A percentile compares a stretch with the other conserved stretches of the same genome.
Conservation (phyloP, 306 rosid genomes). For the Lathyrus sativus region DNA sequence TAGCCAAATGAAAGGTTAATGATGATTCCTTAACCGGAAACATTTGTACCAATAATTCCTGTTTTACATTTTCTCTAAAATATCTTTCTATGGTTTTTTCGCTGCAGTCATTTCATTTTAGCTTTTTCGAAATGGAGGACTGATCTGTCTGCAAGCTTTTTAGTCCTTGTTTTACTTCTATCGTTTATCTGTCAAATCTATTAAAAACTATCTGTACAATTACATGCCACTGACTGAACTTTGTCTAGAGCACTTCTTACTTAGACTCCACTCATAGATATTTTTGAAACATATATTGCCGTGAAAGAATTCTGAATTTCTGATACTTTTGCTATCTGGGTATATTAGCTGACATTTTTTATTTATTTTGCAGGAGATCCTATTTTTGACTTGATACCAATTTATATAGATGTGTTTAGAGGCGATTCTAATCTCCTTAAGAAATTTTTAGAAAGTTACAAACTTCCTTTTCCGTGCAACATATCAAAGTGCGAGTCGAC, state of each 20-base stretch:
- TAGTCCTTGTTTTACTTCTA: conserved; percentile 16
- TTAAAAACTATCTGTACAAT: neutral
- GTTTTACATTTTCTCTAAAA: neutral
- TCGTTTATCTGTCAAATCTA: conserved; percentile 27
- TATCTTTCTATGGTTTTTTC: neutral
- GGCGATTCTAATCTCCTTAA: conserved; percentile 67
- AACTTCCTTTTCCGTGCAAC: conserved; percentile 64
- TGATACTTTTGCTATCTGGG: conserved; percentile 4
- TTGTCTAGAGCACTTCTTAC: conserved; percentile 5
- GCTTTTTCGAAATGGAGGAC: no score
- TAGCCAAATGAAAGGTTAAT: neutral
- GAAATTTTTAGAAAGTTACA: conserved; percentile 75
- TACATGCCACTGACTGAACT: neutral
- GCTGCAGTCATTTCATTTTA: conserved; percentile 4
- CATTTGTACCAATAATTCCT: neutral
- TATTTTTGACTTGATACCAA: conserved; percentile 78
- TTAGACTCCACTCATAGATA: neutral
- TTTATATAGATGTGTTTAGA: conserved; percentile 86
- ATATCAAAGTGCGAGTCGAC: conserved; percentile 43
- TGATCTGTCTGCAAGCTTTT: no score
- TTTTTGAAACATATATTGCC: conserved; percentile 18
- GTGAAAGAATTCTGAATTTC: conserved; percentile 17
- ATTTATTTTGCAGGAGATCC: conserved; percentile 75
- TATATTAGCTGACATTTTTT: conserved; percentile 31
- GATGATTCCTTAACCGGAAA: conserved; percentile 24